Conservation (phyloP, 2,329 filamentous ascomycete species). For the Aspergillus thermomutatus region DNA sequence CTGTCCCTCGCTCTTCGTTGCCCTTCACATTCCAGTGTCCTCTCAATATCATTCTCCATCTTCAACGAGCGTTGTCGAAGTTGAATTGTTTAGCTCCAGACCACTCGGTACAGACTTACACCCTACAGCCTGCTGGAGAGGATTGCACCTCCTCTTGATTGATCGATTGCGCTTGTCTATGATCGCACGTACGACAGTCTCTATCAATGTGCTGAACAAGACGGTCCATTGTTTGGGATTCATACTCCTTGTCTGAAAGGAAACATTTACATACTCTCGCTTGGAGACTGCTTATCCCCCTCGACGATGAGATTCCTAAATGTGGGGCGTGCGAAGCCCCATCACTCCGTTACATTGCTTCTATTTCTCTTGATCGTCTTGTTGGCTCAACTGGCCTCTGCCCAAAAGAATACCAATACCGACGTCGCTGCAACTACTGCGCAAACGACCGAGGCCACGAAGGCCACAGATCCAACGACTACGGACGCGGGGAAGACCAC, state of each 20-base stretch:
- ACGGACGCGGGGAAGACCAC: not conserved
- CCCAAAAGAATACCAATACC: conserved; percentile 7
- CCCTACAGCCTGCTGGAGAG: not conserved
- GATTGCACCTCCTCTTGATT: not conserved
- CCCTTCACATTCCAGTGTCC: not conserved
- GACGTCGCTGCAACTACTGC: not conserved
- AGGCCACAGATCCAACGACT: not conserved
- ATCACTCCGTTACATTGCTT: conserved; percentile 12
- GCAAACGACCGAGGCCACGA: not conserved
- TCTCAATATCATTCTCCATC: not conserved
- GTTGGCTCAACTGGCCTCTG: conserved; percentile 14
- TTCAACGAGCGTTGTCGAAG: not conserved
- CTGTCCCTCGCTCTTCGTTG: not conserved
- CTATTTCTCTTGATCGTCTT: conserved; percentile 15
- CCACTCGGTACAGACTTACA: not conserved
- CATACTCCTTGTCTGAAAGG: not conserved
- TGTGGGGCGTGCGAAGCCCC: conserved; percentile 11
- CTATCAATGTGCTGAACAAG: not conserved
- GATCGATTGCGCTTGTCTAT: not conserved
- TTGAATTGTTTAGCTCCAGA: not conserved
- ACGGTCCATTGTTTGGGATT: not conserved
- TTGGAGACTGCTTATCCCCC: not conserved
- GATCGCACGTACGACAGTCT: not conserved
- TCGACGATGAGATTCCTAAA: conserved; percentile 12
- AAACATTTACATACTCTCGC: not conserved